Evolutionary conservation across 139 green algal genomes (phyloP).

Genomic region (Chlorella sp.): DNA sequence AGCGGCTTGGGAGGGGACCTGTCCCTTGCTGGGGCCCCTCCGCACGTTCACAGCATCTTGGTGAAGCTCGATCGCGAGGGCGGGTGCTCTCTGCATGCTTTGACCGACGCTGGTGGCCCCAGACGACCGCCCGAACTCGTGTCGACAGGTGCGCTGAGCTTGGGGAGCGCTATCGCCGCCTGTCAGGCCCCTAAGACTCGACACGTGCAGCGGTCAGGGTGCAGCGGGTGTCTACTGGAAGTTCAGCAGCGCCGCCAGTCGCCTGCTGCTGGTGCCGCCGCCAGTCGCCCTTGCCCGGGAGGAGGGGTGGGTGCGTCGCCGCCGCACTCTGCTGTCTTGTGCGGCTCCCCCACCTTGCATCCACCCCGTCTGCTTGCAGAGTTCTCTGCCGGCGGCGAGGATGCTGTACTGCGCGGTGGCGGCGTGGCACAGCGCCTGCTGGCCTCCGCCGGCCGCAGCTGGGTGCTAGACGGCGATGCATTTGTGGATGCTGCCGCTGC

Average conservation of each 20-base stretch:
- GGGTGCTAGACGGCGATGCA: neutral
- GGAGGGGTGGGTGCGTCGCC: no score
- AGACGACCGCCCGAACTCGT: neutral
- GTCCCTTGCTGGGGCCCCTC: neutral
- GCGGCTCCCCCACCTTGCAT: neutral
- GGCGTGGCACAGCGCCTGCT: conserved; percentile 8
- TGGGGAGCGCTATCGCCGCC: neutral
- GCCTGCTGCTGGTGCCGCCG: no score
- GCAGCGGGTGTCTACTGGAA: no score
- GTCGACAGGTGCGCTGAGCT: neutral
- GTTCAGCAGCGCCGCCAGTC: no score
- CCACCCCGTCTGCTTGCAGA: neutral
- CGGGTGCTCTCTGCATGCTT: neutral
- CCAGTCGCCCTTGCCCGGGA: no score
- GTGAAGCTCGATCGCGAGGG: neutral
- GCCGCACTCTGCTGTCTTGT: neutral
- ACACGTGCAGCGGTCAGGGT: no score
- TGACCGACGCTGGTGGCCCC: neutral
- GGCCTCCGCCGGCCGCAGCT: neutral
- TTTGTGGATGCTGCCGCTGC: neutral
- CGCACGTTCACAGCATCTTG: neutral
- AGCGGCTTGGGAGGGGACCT: neutral
- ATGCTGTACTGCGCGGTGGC: neutral
- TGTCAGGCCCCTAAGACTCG: no score
- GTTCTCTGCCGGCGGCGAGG: neutral